Conservation (phyloP, 495 filamentous ascomycete species). For the Physcia stellaris region DNA sequence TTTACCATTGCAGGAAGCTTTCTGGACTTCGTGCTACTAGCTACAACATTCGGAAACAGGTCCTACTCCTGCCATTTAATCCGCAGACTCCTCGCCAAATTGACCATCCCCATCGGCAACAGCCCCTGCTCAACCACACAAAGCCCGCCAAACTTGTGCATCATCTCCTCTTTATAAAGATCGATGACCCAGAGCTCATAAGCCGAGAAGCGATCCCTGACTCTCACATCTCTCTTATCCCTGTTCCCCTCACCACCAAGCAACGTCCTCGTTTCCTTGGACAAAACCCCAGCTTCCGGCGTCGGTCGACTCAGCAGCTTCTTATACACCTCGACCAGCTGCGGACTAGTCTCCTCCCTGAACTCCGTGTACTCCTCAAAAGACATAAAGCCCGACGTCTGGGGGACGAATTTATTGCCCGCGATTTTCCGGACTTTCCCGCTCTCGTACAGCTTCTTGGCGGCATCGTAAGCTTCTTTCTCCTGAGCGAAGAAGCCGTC, state of each 20-base stretch:
- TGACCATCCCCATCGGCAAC: constrained; percentile 52
- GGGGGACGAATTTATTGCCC: not conserved
- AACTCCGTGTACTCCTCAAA: constrained; percentile 39
- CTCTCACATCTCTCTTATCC: too few species aligned
- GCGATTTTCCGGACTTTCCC: constrained; percentile 5
- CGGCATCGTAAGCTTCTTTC: constrained; percentile 28
- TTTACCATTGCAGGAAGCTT: too few species aligned
- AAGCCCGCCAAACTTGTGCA: constrained; percentile 46
- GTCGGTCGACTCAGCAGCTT: constrained; percentile 27
- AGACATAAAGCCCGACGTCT: constrained; percentile 31
- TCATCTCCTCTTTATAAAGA: constrained; percentile 44
- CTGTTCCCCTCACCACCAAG: constrained; percentile 10
- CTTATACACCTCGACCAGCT: constrained; percentile 22
- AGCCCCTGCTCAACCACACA: constrained; percentile 45
- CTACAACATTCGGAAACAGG: too few species aligned
- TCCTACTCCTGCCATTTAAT: constrained; percentile 52
- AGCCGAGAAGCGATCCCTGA: constrained; percentile 32
- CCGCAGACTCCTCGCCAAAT: constrained; percentile 41
- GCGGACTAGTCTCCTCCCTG: constrained; percentile 31
- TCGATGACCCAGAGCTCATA: constrained; percentile 52
- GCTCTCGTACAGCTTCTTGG: constrained; percentile 30
- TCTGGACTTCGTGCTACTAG: too few species aligned
- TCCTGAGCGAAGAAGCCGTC: constrained; percentile 31
- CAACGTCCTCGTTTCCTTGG: constrained; percentile 17
- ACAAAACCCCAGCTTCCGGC: constrained; percentile 22